Conservation (phyloP, 495 filamentous ascomycete genomes). For the Daldinia childiae region DNA sequence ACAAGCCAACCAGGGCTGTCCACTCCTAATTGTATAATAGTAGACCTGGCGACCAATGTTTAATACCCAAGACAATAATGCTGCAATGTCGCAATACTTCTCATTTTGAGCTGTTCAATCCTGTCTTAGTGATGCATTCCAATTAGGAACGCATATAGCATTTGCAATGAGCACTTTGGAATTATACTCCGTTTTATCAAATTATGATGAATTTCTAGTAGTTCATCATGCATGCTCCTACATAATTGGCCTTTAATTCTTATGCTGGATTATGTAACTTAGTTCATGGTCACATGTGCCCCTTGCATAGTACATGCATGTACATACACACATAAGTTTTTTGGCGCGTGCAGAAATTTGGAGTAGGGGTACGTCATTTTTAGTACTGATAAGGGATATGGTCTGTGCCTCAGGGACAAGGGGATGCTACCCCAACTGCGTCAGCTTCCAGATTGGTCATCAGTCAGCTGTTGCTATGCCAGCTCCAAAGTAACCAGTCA, state of each 20-base stretch:
- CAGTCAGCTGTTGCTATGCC: conserved; percentile 24
- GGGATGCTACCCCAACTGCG: conserved; percentile 8
- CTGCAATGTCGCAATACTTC: not conserved
- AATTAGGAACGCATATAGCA: not conserved
- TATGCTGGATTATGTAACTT: not conserved
- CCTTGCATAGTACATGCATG: not conserved
- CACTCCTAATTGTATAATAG: conserved; percentile 30
- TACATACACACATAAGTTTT: not conserved
- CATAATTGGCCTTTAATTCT: not conserved
- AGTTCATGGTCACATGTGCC: not conserved
- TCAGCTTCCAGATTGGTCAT: conserved; percentile 29
- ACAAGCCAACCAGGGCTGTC: conserved; percentile 15
- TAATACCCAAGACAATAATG: conserved; percentile 26
- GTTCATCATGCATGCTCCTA: not conserved
- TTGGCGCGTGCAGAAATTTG: conserved; percentile 2
- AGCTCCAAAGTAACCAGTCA: not conserved
- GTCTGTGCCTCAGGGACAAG: conserved; percentile 19
- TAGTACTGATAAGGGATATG: conserved; percentile 14
- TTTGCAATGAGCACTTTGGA: not conserved
- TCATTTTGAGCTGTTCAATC: not conserved
- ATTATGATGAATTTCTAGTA: not conserved
- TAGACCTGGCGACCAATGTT: conserved; percentile 23
- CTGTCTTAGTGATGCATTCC: not conserved
- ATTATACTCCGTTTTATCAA: too few relatives aligned
- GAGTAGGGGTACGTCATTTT: conserved; percentile 28